These are phyloP conservation scores for Dryas drummondii DNA, from an alignment of 306 rosid genomes.

Conservation along the genomic window DNA sequence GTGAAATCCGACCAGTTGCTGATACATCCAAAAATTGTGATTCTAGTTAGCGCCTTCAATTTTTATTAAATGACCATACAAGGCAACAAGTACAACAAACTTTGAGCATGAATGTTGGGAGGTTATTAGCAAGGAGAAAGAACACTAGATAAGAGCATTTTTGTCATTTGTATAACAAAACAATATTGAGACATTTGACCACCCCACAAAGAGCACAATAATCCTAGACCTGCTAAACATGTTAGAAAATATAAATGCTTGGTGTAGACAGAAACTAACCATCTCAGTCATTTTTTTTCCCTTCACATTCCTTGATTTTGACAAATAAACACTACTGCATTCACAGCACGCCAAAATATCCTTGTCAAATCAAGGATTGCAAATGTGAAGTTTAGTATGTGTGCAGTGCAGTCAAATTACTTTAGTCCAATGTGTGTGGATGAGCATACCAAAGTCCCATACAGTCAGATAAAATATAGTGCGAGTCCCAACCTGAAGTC, in stretches of 20 bases:
- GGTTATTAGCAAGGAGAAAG: not conserved
- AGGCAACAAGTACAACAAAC: not conserved
- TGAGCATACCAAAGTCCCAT: not conserved
- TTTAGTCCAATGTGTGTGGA: not conserved
- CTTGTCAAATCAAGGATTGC: not conserved
- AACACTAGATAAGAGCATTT: not conserved
- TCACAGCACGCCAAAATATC: not conserved
- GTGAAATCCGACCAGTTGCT: conserved; percentile 85
- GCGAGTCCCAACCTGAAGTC: not conserved
- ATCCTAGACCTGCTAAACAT: not conserved
- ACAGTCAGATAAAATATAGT: not conserved
- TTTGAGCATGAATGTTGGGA: conserved; percentile 6
- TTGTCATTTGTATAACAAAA: not conserved
- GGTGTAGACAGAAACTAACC: not conserved
- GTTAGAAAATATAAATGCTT: not conserved
- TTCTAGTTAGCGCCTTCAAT: conserved; percentile 18
- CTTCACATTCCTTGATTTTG: not conserved
- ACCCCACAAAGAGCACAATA: not conserved
- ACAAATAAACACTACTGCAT: not conserved
- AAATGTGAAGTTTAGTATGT: not conserved
- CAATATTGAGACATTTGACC: not conserved
- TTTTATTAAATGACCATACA: not conserved
- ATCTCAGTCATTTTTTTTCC: not conserved
- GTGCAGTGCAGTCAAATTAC: not conserved
- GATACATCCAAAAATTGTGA: conserved; percentile 20